Conservation (phyloP, 2,329 filamentous ascomycete species). For the Grosmannia clavigera region DNA sequence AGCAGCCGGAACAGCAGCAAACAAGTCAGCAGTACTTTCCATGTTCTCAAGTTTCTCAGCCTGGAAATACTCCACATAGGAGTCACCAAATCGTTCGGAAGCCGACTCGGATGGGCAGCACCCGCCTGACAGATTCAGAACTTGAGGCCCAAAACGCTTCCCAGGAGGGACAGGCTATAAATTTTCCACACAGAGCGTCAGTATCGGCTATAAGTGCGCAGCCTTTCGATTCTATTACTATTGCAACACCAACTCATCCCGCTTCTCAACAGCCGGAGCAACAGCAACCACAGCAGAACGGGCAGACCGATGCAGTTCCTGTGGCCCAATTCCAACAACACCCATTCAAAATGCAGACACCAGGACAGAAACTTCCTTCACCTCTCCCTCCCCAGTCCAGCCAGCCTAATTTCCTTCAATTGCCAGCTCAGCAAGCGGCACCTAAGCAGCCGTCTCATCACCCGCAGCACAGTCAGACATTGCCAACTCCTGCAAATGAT, state of each 20-base stretch:
- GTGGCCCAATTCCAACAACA: neutral
- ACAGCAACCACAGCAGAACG: neutral
- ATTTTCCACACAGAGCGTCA: neutral
- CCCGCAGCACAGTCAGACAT: slow-evolving; percentile 1
- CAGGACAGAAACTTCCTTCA: neutral
- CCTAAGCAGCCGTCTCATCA: neutral
- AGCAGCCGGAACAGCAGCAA: neutral
- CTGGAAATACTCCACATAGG: neutral
- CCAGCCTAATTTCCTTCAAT: neutral
- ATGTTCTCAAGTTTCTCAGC: neutral
- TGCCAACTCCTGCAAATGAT: neutral
- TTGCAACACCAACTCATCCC: neutral
- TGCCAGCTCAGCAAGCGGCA: neutral
- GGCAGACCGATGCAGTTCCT: neutral
- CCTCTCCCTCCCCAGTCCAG: neutral
- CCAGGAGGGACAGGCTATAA: neutral
- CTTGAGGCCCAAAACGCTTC: neutral
- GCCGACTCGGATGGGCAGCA: neutral
- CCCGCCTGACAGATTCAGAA: neutral
- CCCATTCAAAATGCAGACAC: neutral
- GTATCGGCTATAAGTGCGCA: neutral
- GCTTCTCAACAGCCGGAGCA: neutral
- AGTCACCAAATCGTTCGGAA: neutral
- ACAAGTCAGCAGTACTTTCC: neutral
- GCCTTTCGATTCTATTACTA: neutral